Evolutionary conservation across 805 yeast species (phyloP).

Genomic region (Maudiozyma serrabonitensis): DNA sequence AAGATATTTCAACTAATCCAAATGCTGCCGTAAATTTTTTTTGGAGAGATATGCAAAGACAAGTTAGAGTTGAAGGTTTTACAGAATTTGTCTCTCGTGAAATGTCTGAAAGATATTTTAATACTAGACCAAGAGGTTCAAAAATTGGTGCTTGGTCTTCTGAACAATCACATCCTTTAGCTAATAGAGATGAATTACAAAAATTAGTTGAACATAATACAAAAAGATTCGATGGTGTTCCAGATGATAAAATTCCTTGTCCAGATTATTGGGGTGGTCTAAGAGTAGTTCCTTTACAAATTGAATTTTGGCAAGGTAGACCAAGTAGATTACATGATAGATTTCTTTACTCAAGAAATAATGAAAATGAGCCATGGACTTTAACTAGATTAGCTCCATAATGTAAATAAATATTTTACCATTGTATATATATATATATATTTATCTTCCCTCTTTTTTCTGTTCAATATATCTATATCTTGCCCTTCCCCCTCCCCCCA

Average conservation of each 20-base stretch:
- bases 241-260: conserved; percentile 57
- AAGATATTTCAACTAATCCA: conserved; percentile 62
- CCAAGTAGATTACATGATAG: conserved; percentile 85
- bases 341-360: conserved; percentile 54
- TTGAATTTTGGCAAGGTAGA: conserved; percentile 98
- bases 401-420: conserved; percentile 1
- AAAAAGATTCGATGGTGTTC: conserved; percentile 45
- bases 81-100: conserved; percentile 66
- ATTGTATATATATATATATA: no score
- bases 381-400: conserved; percentile 65
- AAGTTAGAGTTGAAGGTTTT: conserved; percentile 83
- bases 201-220: conserved; percentile 37
- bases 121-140: conserved; percentile 86
- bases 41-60: conserved; percentile 87
- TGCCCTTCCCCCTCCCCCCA: no score
- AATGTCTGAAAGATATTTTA: conserved; percentile 67
- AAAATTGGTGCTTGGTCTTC: conserved; percentile 96
- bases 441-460: not conserved
- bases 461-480: no score
- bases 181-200: conserved; percentile 55
- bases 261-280: conserved; percentile 97
- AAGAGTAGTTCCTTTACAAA: conserved; percentile 74
- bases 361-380: conserved; percentile 47
- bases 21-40: conserved; percentile 79
- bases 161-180: conserved; percentile 65